These are phyloP conservation scores for Diaporthe eres DNA, from an alignment of 2,329 filamentous ascomycete species.

Conservation along the genomic window DNA sequence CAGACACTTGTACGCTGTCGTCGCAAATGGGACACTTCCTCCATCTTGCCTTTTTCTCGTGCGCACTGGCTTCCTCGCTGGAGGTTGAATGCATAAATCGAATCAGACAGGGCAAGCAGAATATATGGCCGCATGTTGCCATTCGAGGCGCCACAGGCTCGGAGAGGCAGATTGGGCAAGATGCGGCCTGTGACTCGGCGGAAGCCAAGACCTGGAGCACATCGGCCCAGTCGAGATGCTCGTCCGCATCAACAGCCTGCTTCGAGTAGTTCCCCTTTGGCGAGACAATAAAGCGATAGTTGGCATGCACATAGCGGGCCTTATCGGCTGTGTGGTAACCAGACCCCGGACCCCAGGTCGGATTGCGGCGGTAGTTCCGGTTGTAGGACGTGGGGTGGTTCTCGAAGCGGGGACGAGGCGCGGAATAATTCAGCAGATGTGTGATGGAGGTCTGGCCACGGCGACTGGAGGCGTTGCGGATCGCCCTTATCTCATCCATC, in stretches of 20 bases:
- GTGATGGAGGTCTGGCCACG: constrained; percentile 98
- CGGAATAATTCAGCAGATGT: constrained; percentile 93
- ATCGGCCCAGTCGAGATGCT: constrained; percentile 90
- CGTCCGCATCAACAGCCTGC: constrained; percentile 88
- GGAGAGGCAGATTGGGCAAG: constrained; percentile 95
- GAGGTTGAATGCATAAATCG: constrained; percentile 93
- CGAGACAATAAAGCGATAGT: constrained; percentile 96
- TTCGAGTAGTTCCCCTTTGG: constrained; percentile 83
- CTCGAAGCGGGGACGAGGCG: constrained; percentile 78
- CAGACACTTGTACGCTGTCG: constrained; percentile 92
- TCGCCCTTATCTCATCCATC: constrained; percentile 81
- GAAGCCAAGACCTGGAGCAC: constrained; percentile 94
- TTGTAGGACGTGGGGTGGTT: constrained; percentile 64
- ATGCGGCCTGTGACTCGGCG: constrained; percentile 86
- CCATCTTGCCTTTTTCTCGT: constrained; percentile 73
- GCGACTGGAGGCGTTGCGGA: constrained; percentile 74
- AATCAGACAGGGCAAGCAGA: constrained; percentile 92
- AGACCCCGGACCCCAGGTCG: constrained; percentile 87
- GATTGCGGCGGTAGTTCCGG: constrained; percentile 76
- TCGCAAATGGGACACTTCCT: constrained; percentile 98
- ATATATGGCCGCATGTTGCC: constrained; percentile 97
- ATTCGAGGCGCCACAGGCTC: constrained; percentile 94
- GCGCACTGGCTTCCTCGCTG: constrained; percentile 71
- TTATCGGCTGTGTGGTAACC: constrained; percentile 94
- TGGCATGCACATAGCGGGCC: constrained; percentile 90